Conservation (phyloP, 305 asterid species). For the Salvia sclarea region DNA sequence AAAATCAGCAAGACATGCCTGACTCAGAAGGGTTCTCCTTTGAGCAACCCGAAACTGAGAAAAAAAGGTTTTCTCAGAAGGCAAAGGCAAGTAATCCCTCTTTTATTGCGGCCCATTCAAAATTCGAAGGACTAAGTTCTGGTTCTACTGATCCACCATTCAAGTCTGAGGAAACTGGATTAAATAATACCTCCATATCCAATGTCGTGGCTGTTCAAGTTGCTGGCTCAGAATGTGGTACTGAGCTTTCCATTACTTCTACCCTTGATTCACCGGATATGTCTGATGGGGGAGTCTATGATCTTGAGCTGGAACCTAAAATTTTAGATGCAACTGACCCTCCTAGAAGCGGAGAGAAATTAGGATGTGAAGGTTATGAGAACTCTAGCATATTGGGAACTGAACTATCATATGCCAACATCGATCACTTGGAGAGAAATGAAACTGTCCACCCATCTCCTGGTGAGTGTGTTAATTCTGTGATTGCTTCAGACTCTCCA, state of each 20-base stretch:
- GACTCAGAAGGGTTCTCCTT: slow-evolving; percentile 33
- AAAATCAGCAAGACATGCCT: slow-evolving; percentile 32
- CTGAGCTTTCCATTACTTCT: slow-evolving; percentile 89
- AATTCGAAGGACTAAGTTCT: slow-evolving; percentile 68
- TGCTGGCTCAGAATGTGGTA: slow-evolving; percentile 87
- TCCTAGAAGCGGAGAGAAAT: slow-evolving; percentile 38
- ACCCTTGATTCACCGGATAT: slow-evolving; percentile 87
- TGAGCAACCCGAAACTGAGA: slow-evolving; percentile 57
- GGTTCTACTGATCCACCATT: slow-evolving; percentile 42
- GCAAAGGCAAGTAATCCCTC: slow-evolving; percentile 77
- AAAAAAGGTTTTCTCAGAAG: slow-evolving; percentile 47
- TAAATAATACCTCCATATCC: slow-evolving; percentile 44
- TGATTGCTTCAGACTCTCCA: slow-evolving; percentile 34
- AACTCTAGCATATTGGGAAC: slow-evolving; percentile 36
- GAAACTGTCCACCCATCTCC: slow-evolving; percentile 32
- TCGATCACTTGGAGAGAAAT: slow-evolving; percentile 39
- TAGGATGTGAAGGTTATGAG: slow-evolving; percentile 37
- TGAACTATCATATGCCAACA: slow-evolving; percentile 38
- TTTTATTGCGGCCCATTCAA: slow-evolving; percentile 83
- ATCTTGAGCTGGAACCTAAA: slow-evolving; percentile 42
- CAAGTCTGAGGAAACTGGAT: slow-evolving; percentile 42
- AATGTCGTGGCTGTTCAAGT: slow-evolving; percentile 44
- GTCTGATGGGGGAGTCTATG: slow-evolving; percentile 52
- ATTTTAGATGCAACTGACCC: slow-evolving; percentile 35
- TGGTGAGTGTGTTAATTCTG: slow-evolving; percentile 31